Percentiles rank a stretch among this genome's conserved stretches.
Evolutionary conservation across 2,329 filamentous ascomycete species (phyloP).

Genomic region (Monosporascus cannonballus): DNA sequence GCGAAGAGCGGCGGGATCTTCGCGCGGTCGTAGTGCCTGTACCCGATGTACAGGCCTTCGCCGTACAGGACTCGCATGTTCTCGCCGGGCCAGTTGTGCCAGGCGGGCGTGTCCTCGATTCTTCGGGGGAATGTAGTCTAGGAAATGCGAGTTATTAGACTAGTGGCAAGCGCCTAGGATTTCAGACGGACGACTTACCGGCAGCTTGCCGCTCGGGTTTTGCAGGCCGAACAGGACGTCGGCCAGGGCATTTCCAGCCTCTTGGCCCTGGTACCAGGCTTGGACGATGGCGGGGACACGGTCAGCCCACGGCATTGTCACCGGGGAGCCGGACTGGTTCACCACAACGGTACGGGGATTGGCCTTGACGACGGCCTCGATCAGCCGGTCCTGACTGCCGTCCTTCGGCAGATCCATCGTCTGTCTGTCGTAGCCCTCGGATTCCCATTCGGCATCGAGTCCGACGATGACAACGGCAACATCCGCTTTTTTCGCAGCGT

Average conservation of each 20-base stretch:
- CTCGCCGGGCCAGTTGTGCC: conserved; percentile 68
- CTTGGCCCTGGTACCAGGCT: conserved; percentile 65
- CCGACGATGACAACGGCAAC: conserved; percentile 64
- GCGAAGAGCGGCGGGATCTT: conserved; percentile 58
- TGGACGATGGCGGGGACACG: conserved; percentile 62
- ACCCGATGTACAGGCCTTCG: conserved; percentile 68
- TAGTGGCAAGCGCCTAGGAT: not conserved
- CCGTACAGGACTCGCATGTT: conserved; percentile 63
- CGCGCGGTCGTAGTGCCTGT: conserved; percentile 63
- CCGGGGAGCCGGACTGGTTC: conserved; percentile 62
- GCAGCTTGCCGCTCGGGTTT: conserved; percentile 64
- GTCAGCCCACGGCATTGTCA: conserved; percentile 65
- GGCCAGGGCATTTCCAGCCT: conserved; percentile 61
- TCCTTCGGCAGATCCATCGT: conserved; percentile 53
- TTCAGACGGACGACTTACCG: conserved; percentile 32
- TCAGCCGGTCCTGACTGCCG: conserved; percentile 55
- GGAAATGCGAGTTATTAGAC: conserved; percentile 1
- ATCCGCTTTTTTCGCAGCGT: conserved; percentile 55
- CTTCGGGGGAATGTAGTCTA: conserved; percentile 59
- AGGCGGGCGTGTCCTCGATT: conserved; percentile 62
- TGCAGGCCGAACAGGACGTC: conserved; percentile 59
- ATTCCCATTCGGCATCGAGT: conserved; percentile 69
- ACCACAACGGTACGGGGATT: conserved; percentile 64
- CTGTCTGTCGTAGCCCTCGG: conserved; percentile 63
- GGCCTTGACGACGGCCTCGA: conserved; percentile 54